phyloP scores from a whole-genome alignment of 129 eudicot genomes.

The Deinandra increscens region DNA sequence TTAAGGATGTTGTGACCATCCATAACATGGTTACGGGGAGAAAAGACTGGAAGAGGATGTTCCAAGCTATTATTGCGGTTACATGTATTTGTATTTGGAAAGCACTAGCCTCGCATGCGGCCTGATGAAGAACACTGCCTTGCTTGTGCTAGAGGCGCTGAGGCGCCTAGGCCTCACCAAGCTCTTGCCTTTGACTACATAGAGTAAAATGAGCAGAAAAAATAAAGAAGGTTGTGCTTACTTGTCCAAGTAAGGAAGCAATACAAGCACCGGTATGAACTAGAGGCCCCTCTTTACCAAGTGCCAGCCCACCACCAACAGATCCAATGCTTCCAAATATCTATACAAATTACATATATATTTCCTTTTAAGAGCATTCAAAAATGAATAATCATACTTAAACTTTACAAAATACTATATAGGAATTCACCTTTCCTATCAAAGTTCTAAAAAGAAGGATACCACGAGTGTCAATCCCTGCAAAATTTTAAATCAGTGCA shows the following conservation, averaged over 20 bases:
- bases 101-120: background rate
- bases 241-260: slow-evolving; percentile 98
- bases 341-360: slow-evolving; percentile 36
- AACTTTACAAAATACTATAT: background rate
- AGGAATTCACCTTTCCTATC: slow-evolving; percentile 71
- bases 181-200: background rate
- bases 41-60: too few species aligned
- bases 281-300: slow-evolving; percentile 99
- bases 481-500: slow-evolving; percentile 19
- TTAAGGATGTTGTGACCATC: too few species aligned
- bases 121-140: background rate
- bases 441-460: slow-evolving; percentile 93
- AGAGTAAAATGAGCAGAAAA: background rate
- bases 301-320: slow-evolving; percentile 98
- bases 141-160: background rate
- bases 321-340: slow-evolving; percentile 95
- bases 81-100: too few species aligned
- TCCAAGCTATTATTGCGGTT: too few species aligned
- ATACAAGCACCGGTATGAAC: slow-evolving; percentile 99
- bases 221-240: slow-evolving; percentile 29
- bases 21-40: too few species aligned
- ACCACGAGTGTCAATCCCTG: slow-evolving; percentile 92
- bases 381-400: background rate
- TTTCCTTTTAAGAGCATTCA: background rate
- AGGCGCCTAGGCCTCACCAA: background rate